Evolutionary conservation across 2,329 filamentous ascomycete genomes (phyloP), one percentile per base, ranked within the genome.

Genomic region (Sphaerulina musiva): DNA sequence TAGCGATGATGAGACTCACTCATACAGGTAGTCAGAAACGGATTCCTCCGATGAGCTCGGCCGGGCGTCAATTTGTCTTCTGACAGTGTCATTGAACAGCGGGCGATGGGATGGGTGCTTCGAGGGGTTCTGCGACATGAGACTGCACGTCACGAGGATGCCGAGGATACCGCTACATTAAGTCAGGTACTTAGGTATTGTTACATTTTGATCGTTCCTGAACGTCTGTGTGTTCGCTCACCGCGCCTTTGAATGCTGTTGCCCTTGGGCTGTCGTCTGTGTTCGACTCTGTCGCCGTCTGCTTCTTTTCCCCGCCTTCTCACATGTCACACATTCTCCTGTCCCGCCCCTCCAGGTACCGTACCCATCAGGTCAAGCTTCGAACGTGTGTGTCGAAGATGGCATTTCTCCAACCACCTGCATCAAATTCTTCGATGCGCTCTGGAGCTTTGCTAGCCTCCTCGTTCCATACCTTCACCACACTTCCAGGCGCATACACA

Each of bases 381-480:
- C 47, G 39, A 11, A 63, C 62, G 54, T 67, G 65, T 20, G 59
- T 62, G 38, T 83, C 78, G 58, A 95, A 95, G n/a, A 95, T 84
- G 44, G 83, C 83, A 69, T 95, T 95, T 62, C 86, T 80, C 90
- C 90, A 95, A 0, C 86, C 87, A 12, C 79, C 83, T 45, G 75
- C 75, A 52, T 84, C 80, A 66, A 83, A 84, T 60, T 92, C 86
- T 60, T 91, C 83, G 38, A 95, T 81, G 40, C 83, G 78, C 70
- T 95, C 87, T 17, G 78, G 78, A 0, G 88, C 89, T 57, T 78
- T 76, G 20, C 76, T 72, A 0, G 82, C 89, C 72, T 95, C 86
- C 60, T 90, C 85, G 61, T 92, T 82, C 89, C 89, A 95, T n/a
- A 95, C 71, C 72, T 87, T 90, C 48, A 93, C 87, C 26, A 96